These are phyloP conservation scores for Conidiobolus coronatus DNA, from an alignment of 371 early-diverging fungal genomes.

Conservation along the genomic window DNA sequence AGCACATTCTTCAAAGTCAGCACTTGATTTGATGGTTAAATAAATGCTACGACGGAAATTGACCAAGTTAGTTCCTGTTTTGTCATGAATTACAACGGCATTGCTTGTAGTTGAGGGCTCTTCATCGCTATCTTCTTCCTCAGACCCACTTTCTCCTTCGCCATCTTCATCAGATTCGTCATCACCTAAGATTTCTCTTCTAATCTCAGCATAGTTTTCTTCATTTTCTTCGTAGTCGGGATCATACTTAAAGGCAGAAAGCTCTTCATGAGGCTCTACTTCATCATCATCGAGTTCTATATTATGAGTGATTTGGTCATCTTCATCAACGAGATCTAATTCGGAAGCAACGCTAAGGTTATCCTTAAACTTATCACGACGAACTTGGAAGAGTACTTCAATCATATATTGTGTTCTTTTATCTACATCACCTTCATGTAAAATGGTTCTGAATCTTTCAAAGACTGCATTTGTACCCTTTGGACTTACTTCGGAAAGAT, in stretches of 20 bases:
- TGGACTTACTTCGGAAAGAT: slow-evolving; percentile 53
- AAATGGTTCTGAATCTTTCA: slow-evolving; percentile 74
- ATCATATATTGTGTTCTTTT: slow-evolving; percentile 93
- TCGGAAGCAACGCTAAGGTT: slow-evolving; percentile 45
- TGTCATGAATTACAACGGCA: slow-evolving; percentile 41
- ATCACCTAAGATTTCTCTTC: slow-evolving; percentile 60
- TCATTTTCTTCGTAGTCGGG: slow-evolving; percentile 64
- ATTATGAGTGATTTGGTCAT: slow-evolving; percentile 84
- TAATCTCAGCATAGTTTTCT: slow-evolving; percentile 51
- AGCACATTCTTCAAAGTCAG: slow-evolving; percentile 85
- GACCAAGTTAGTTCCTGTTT: slow-evolving; percentile 72
- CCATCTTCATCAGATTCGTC: slow-evolving; percentile 27
- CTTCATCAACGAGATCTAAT: slow-evolving; percentile 88
- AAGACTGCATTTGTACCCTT: slow-evolving; percentile 70
- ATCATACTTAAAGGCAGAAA: slow-evolving; percentile 57
- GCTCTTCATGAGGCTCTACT: slow-evolving; percentile 44
- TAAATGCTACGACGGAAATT: slow-evolving; percentile 83
- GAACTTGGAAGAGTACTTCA: slow-evolving; percentile 86
- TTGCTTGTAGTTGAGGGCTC: slow-evolving; percentile 14
- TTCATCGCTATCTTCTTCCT: slow-evolving; percentile 23
- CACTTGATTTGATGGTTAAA: slow-evolving; percentile 85
- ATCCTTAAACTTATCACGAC: slow-evolving; percentile 84
- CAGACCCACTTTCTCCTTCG: slow-evolving; percentile 19
- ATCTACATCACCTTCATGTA: slow-evolving; percentile 86
- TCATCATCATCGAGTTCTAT: slow-evolving; percentile 75